phyloP scores from a whole-genome alignment of 495 filamentous ascomycete species.

The Talaromyces thailandensis region DNA sequence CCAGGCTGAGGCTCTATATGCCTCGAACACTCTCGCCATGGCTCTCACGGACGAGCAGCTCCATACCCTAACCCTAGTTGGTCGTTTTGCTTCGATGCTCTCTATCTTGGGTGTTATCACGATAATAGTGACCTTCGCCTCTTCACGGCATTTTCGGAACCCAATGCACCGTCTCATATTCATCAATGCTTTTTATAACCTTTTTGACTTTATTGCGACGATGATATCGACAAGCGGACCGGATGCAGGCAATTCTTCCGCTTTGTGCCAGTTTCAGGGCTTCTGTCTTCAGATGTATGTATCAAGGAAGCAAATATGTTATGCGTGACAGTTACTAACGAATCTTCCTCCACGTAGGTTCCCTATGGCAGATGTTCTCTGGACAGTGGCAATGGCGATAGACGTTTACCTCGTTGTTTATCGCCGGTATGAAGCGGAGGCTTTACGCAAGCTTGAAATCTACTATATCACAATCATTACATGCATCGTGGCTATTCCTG shows the following conservation, averaged over 20 bases:
- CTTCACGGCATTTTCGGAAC: conserved; percentile 33
- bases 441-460: conserved; percentile 29
- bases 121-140: conserved; percentile 26
- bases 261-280: conserved; percentile 38
- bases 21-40: conserved; percentile 13
- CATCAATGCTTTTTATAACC: conserved; percentile 36
- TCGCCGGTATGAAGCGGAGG: conserved; percentile 27
- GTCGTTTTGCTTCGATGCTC: conserved; percentile 26
- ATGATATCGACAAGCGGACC: conserved; percentile 36
- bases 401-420: conserved; percentile 39
- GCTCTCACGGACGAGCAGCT: conserved; percentile 23
- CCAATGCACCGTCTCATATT: conserved; percentile 41
- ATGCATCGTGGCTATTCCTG: conserved; percentile 30
- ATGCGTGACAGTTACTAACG: background rate
- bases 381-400: conserved; percentile 39
- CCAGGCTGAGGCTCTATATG: background rate
- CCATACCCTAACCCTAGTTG: conserved; percentile 20
- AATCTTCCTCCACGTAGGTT: conserved; percentile 23
- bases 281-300: conserved; percentile 39
- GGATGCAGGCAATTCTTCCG: conserved; percentile 24
- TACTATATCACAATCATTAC: conserved; percentile 30
- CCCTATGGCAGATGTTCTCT: conserved; percentile 37
- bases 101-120: conserved; percentile 26
- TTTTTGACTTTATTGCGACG: conserved; percentile 34
- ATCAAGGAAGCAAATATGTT: background rate